Percentiles rank a stretch among this genome's conserved stretches.
Evolutionary conservation across 164 flowering plant genomes (phyloP).

Genomic region (Umbellularia californica): DNA sequence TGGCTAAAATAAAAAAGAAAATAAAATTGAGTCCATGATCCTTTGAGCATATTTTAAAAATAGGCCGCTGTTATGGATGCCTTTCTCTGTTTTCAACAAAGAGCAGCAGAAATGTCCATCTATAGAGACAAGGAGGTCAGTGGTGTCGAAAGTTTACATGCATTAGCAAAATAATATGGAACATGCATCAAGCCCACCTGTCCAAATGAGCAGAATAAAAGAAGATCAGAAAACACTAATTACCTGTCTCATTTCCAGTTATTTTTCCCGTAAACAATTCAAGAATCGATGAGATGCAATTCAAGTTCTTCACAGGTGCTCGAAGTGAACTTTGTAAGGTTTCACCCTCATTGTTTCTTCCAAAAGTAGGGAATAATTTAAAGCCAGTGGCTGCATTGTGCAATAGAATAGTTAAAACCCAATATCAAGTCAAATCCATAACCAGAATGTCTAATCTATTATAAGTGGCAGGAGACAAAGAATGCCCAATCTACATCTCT

Average conservation of each 20-base stretch:
- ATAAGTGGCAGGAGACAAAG: background rate
- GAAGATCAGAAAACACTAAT: background rate
- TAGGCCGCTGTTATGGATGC: too few relatives aligned
- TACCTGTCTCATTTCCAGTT: slow-evolving; percentile 25
- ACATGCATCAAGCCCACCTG: too few relatives aligned
- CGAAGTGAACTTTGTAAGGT: slow-evolving; percentile 17
- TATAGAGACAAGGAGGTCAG: too few relatives aligned
- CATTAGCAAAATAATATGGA: too few relatives aligned
- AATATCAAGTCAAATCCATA: background rate
- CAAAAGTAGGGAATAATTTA: slow-evolving; percentile 31
- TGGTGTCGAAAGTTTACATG: too few relatives aligned
- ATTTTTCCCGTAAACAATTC: slow-evolving; percentile 15
- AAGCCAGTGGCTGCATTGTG: slow-evolving; percentile 35
- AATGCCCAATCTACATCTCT: background rate
- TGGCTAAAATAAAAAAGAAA: background rate
- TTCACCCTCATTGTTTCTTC: slow-evolving; percentile 20
- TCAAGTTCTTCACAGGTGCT: slow-evolving; percentile 15
- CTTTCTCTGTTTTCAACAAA: too few relatives aligned
- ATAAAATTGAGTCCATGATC: background rate
- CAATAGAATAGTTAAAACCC: slow-evolving; percentile 5
- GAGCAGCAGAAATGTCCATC: too few relatives aligned
- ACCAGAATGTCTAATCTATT: background rate
- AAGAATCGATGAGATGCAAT: slow-evolving; percentile 28
- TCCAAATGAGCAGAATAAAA: background rate
- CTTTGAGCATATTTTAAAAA: background rate